These are phyloP conservation scores for Phallus indusiatus DNA, from an alignment of 768 basidiomycete genomes.

Conservation along the genomic window DNA sequence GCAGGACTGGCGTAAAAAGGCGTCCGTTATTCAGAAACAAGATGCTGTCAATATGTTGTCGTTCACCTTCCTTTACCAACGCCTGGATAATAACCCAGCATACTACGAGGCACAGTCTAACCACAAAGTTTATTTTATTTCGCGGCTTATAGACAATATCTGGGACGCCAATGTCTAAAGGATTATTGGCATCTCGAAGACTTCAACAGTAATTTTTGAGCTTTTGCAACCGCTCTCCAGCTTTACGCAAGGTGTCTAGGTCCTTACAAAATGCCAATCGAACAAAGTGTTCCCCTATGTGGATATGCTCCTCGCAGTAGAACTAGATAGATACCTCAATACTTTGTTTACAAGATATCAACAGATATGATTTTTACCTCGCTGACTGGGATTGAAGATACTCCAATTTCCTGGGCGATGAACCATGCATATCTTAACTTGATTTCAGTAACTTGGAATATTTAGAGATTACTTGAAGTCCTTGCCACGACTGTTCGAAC, in stretches of 20 bases:
- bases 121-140: slow-evolving; percentile 47
- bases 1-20: slow-evolving; percentile 27
- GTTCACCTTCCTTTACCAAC: slow-evolving; percentile 69
- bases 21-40: slow-evolving; percentile 41
- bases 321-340: slow-evolving; percentile 45
- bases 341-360: slow-evolving; percentile 2
- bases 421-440: slow-evolving; percentile 80
- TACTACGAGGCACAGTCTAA: slow-evolving; percentile 60
- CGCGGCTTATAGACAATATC: slow-evolving; percentile 55
- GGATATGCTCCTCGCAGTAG: slow-evolving; percentile 80
- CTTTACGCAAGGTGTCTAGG: slow-evolving; percentile 65
- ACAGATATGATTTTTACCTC: slow-evolving; percentile 46
- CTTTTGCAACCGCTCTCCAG: slow-evolving; percentile 72
- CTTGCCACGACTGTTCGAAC: slow-evolving; percentile 66
- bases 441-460: background rate
- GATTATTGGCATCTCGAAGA: too few species aligned
- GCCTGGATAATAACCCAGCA: slow-evolving; percentile 69
- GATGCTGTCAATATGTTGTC: slow-evolving; percentile 68
- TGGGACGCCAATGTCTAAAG: too few species aligned
- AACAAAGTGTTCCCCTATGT: slow-evolving; percentile 78
- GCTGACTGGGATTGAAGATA: slow-evolving; percentile 91
- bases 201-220: slow-evolving; percentile 56
- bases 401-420: slow-evolving; percentile 81
- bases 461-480: slow-evolving; percentile 78
- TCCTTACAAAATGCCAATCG: slow-evolving; percentile 98